Conservation (phyloP, 331 rosid species). For the Saraca asoca region DNA sequence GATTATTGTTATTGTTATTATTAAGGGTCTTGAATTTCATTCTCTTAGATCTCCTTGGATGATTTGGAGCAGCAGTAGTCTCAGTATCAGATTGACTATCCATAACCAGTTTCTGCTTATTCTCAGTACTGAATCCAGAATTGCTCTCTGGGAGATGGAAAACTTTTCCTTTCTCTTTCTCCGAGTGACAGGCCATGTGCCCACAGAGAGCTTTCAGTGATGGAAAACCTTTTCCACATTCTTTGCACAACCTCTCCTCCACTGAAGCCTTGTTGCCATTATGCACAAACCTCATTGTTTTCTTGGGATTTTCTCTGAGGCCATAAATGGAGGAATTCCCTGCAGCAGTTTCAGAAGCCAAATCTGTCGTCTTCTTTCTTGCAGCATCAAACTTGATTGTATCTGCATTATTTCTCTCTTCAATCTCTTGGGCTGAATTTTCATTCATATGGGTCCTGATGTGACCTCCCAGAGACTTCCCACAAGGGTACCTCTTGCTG, state of each 20-base stretch:
- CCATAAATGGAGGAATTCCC: conserved; percentile 47
- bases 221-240: conserved; percentile 80
- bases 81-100: conserved; percentile 73
- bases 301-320: conserved; percentile 83
- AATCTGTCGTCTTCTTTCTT: conserved; percentile 57
- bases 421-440: conserved; percentile 39
- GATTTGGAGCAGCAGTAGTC: conserved; percentile 46
- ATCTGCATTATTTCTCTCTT: conserved; percentile 36
- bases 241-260: conserved; percentile 57
- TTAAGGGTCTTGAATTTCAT: conserved; percentile 46
- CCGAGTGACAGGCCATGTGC: conserved; percentile 88
- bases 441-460: conserved; percentile 72
- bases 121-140: conserved; percentile 13
- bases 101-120: conserved; percentile 50
- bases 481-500: conserved; percentile 60
- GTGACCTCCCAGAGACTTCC: conserved; percentile 82
- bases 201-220: conserved; percentile 82
- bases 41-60: conserved; percentile 47
- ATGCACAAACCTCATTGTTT: conserved; percentile 61
- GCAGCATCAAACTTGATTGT: conserved; percentile 42
- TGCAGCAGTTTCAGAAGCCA: conserved; percentile 41
- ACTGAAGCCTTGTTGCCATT: conserved; percentile 35
- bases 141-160: conserved; percentile 34
- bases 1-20: conserved; percentile 9
- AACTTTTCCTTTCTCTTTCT: conserved; percentile 48